These are phyloP conservation scores for Polytolypa hystricis DNA, from an alignment of 2,329 filamentous ascomycete species.

Conservation along the genomic window DNA sequence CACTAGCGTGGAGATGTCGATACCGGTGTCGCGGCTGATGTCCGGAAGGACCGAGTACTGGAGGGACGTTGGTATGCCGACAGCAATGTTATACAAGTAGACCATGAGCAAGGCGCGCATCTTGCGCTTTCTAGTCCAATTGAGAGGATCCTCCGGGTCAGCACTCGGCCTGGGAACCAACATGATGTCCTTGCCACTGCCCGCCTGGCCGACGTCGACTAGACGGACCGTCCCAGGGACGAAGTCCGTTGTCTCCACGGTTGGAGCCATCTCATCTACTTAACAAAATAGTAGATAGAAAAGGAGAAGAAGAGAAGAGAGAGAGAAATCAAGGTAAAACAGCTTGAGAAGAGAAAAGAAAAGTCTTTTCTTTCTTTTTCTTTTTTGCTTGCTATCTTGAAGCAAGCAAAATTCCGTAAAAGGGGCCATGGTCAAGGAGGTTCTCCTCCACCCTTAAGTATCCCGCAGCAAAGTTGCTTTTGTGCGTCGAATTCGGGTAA, in stretches of 20 bases:
- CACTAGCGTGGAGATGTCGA: slow-evolving; percentile 36
- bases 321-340: no score
- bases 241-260: slow-evolving; percentile 5
- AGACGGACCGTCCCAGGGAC: slow-evolving; percentile 13
- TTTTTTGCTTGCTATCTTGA: no score
- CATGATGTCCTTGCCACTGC: slow-evolving; percentile 7
- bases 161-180: slow-evolving; percentile 17
- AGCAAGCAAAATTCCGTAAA: no score
- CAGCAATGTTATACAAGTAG: slow-evolving; percentile 37
- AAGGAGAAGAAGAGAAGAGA: no score
- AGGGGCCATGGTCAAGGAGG: no score
- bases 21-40: slow-evolving; percentile 37
- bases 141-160: slow-evolving; percentile 31
- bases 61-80: slow-evolving; percentile 38
- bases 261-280: slow-evolving; percentile 4
- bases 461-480: no score
- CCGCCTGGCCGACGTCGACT: slow-evolving; percentile 8
- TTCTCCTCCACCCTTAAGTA: no score
- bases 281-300: neutral
- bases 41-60: slow-evolving; percentile 42
- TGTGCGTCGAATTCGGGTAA: no score
- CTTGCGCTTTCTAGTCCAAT: slow-evolving; percentile 27
- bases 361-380: no score
- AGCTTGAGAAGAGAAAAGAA: no score
- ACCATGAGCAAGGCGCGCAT: slow-evolving; percentile 18